Percentiles rank a stretch among this genome's conserved stretches.
Conservation (phyloP, 371 early-diverging fungal genomes). For the Saksenaea vasiformis region DNA sequence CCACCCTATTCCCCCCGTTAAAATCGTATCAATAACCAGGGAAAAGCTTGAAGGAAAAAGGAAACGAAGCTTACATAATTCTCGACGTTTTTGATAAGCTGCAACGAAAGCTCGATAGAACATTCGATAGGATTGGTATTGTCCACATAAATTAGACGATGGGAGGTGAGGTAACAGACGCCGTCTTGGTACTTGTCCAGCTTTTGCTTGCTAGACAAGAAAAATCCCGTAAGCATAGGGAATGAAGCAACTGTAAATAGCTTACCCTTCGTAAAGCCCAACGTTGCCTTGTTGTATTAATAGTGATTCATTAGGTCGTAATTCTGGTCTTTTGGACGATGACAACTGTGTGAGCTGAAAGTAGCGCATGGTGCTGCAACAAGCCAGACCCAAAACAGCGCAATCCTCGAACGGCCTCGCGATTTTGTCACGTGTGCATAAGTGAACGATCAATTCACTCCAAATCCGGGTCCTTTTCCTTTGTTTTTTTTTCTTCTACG, state of each 20-base stretch:
- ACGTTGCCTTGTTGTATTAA: conserved; percentile 61
- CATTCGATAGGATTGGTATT: conserved; percentile 51
- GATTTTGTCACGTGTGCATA: conserved; percentile 2
- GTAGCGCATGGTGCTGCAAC: conserved; percentile 49
- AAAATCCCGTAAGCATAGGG: neutral
- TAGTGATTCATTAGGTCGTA: conserved; percentile 56
- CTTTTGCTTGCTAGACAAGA: conserved; percentile 43
- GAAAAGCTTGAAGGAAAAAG: conserved; percentile 6
- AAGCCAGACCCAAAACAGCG: neutral
- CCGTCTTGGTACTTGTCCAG: conserved; percentile 72
- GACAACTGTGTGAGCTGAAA: conserved; percentile 56
- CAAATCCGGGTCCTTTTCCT: neutral
- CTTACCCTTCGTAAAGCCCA: conserved; percentile 75
- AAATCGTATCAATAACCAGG: conserved; percentile 19
- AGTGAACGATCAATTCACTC: neutral
- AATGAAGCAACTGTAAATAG: neutral
- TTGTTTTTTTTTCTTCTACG: neutral
- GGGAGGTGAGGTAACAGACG: conserved; percentile 73
- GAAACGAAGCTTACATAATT: conserved; percentile 49
- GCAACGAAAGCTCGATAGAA: conserved; percentile 60
- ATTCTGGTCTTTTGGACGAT: conserved; percentile 60
- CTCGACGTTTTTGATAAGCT: conserved; percentile 50
- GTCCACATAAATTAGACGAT: conserved; percentile 81
- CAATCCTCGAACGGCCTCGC: neutral
- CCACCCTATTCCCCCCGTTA: conserved; percentile 52